Base-by-base conservation (phyloP, 139 green algal species). In the Coccomyxa sp. region DNA sequence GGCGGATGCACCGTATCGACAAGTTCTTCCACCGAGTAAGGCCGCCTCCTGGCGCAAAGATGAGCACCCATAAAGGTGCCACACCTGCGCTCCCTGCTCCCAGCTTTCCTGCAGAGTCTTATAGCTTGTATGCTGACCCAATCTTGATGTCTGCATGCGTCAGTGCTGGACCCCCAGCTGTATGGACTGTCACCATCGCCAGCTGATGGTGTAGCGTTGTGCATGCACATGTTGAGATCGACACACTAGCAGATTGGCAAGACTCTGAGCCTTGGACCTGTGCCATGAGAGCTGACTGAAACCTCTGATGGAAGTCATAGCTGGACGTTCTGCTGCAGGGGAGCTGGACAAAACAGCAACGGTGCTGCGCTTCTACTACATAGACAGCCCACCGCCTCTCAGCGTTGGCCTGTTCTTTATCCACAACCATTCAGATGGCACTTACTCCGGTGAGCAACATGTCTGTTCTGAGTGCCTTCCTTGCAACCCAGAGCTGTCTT, bases 331-430 rank as follows among this genome's bases (percentile, higher is more conserved):
- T 76, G 38, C 1, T 27, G 39, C 38, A 76, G 71, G 38, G 31
- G 71, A 76, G 7, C 71, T 76, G 71, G 71, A 76, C 39, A 35
- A 1, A 1, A 35, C 14, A 36, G 71, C 71, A 18, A 76, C 38
- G 1, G 71, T 76, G 37, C 71, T 76, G 71, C 38, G 71, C 38
- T 76, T 76, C 71, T 76, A 64, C 71, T 58, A 76, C 38, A 35
- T 76, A 7, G 39, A 76, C 38, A 39, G 24, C 38, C 71, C 71
- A 18, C 38, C 71, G 22, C 71, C 71, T 8, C 71, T 76, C 0
- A 37, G 38, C 18, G 39, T 76, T 34, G 71, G 71, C 0, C 71
- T 76, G 38, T 64, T 76, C 24, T 58, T 64, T 27, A 58, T 76
- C 38, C 71, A 76, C 71, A 76, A 76, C 71, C 71, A 76, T 35